These are phyloP conservation scores for Cantharellus cinnabarinus DNA, from an alignment of 768 basidiomycete species.

Conservation along the genomic window DNA sequence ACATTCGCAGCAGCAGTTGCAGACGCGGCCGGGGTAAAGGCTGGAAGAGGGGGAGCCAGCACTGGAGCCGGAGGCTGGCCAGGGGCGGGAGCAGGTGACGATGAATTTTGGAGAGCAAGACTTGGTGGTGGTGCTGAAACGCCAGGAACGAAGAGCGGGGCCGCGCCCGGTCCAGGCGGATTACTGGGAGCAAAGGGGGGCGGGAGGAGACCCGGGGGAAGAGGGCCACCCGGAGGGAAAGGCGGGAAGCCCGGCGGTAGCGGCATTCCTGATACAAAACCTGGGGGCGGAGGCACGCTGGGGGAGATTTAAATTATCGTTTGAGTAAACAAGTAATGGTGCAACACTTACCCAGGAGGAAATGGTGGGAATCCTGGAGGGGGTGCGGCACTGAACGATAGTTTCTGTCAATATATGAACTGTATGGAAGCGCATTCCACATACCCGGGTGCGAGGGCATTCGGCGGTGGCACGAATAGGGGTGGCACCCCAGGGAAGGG, in stretches of 20 bases:
- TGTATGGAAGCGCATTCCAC: background rate
- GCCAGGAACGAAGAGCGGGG: slow-evolving; percentile 1
- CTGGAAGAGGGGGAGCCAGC: slow-evolving; percentile 3
- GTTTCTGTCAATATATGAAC: background rate
- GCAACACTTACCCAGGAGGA: slow-evolving; percentile 12
- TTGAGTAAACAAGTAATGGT: background rate
- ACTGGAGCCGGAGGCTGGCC: slow-evolving; percentile 9
- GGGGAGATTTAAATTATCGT: slow-evolving; percentile 1
- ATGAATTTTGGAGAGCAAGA: slow-evolving; percentile 11
- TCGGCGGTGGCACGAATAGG: slow-evolving; percentile 17
- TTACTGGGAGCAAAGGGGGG: background rate
- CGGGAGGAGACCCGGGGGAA: slow-evolving; percentile 8
- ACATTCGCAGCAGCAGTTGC: background rate
- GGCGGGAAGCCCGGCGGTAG: slow-evolving; percentile 11
- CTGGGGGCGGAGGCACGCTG: slow-evolving; percentile 12
- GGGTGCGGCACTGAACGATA: slow-evolving; percentile 13
- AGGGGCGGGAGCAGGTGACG: slow-evolving; percentile 7
- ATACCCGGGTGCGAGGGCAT: slow-evolving; percentile 7
- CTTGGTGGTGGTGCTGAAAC: slow-evolving; percentile 4
- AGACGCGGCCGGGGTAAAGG: background rate
- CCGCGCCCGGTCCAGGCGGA: background rate
- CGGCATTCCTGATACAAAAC: slow-evolving; percentile 12
- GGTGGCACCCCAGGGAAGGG: slow-evolving; percentile 24
- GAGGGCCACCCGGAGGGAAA: slow-evolving; percentile 8
- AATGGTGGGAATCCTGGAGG: slow-evolving; percentile 22